phyloP scores from a whole-genome alignment of 208 protist genomes.

The Herpetomonas samuelpessoai region DNA sequence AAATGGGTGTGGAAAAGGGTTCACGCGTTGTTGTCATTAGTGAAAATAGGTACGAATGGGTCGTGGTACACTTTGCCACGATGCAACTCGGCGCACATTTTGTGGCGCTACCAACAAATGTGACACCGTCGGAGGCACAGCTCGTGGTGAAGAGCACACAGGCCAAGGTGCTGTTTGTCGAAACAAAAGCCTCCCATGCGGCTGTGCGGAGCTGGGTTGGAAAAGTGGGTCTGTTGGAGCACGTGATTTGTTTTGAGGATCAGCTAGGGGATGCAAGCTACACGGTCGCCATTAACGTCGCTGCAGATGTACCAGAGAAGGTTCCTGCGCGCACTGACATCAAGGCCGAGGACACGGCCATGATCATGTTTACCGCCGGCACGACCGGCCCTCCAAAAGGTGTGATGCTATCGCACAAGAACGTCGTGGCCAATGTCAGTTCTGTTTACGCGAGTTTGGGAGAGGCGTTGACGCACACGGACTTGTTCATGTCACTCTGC shows the following conservation, averaged over 20 bases:
- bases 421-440: constrained; percentile 88
- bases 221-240: constrained; percentile 71
- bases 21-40: constrained; percentile 86
- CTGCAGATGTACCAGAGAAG: constrained; percentile 75
- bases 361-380: constrained; percentile 90
- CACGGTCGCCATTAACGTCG: constrained; percentile 81
- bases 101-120: constrained; percentile 85
- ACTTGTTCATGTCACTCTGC: constrained; percentile 91
- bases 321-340: constrained; percentile 56
- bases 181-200: constrained; percentile 71
- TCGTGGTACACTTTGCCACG: constrained; percentile 86
- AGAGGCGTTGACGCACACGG: constrained; percentile 78
- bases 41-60: constrained; percentile 92
- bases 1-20: constrained; percentile 82
- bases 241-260: constrained; percentile 90
- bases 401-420: constrained; percentile 93
- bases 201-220: constrained; percentile 82
- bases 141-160: constrained; percentile 83
- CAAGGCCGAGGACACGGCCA: constrained; percentile 84
- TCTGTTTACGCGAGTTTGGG: constrained; percentile 81
- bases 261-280: constrained; percentile 81
- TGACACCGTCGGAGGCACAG: constrained; percentile 85
- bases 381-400: constrained; percentile 94
- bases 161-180: constrained; percentile 84
- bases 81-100: constrained; percentile 89